Evolutionary conservation across 2,329 filamentous ascomycete genomes (phyloP), one percentile per base, ranked within the genome.

Genomic region (Zasmidium cellare): DNA sequence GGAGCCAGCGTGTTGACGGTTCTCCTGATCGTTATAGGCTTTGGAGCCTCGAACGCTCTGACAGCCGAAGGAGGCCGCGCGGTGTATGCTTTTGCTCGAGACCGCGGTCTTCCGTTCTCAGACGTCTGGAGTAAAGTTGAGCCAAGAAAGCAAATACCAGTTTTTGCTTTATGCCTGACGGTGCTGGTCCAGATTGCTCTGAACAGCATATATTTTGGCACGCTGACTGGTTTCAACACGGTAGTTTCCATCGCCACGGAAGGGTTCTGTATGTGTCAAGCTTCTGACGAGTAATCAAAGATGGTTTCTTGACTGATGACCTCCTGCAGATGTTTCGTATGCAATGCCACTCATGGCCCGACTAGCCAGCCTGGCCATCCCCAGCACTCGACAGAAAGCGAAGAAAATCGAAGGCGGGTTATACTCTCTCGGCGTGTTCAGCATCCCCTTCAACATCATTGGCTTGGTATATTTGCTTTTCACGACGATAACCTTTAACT

Each of bases 241-340:
- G 80, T 84, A 18, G 80, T 85, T 49, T 76, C 80, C 5, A 84
- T 85, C 53, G 77, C 82, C 0, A 85, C 82, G 0, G 77, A 82
- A 60, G 83, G 82, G 0, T 85, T 85, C 63, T 85, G 56, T 59
- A 35, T 51, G 56, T 57, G 25, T 46, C n/a, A 24, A 46, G 24
- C 31, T 9, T 44, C 35, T 44, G 31, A 48, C 18, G 5, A 41
- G 35, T 18, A 41, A 41, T 41, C 35, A 41, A 41, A 41, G 35
- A 41, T 7, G 44, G 24, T 19, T 28, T 54, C 35, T 41, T 41
- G n/a, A 54, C 55, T 57, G 50, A 57, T 20, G 23, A 22, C 19
- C 14, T 11, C 25, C 7, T 16, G 23, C 53, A 62, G 59, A 85
- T 62, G 72, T 85, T 1, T 85, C 82, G 0, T 85, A 85, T 64